Evolutionary conservation across 306 rosid species (phyloP), one percentile per base, ranked within the genome.

Genomic region (Cicer bijugum): DNA sequence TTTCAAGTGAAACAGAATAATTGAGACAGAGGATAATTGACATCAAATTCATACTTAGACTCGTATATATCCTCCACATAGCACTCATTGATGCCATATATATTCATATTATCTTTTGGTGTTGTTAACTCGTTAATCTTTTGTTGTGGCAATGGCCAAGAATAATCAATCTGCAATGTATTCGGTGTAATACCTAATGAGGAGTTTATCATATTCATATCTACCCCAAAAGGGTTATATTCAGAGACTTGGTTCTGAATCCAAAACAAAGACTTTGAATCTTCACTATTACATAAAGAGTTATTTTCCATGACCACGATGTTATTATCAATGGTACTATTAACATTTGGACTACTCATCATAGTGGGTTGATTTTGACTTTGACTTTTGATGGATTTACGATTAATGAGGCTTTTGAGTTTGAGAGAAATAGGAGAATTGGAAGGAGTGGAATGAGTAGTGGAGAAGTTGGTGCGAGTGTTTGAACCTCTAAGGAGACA

Each of bases 401-500:
- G 53, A 82, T 84, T 57, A 56, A 92, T 87, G 35, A 92, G 89
- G 67, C 76, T 90, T 83, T 73, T 86, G 44, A 87, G 84, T 75
- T 93, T 93, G 69, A 82, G 81, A 64, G 90, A 87, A 56, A 92
- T 88, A 8, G 87, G 86, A 44, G 92, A 85, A 42, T 86, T 73
- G 15, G 83, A 11, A 47, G 81, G 71, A 38, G 57, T 64, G 51
- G 1, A 28, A 70, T 40, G 43, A 45, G 43, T 43, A 35, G 75
- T 19, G 14, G 90, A 8, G 19, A 90, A 93, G 77, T 93, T 93
- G 74, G 98, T 90, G 52, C 90, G 71, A 33, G 98, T 78, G 44
- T 93, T 90, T 0, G 91, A 78, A 8, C 96, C 96, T 7, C 96
- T 78, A 44, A 93, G 93, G 67, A 93, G 90, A 23, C 63, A 84